Evolutionary conservation across 2,329 filamentous ascomycete species (phyloP).

Genomic region (Sporothrix humicola): DNA sequence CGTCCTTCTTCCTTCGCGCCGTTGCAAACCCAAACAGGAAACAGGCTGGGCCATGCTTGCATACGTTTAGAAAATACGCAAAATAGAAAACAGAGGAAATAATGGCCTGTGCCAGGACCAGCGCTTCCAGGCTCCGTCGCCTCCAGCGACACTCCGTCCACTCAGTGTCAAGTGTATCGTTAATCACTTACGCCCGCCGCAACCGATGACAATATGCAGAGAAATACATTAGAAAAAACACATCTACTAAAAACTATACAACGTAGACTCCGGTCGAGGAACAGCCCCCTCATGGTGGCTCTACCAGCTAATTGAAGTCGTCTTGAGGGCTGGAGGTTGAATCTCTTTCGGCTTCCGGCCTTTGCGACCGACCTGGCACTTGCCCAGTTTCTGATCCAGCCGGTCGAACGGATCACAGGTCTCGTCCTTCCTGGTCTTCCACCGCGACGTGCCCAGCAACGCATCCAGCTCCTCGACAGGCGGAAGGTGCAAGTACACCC

Average conservation of each 20-base stretch:
- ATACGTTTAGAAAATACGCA: too few relatives aligned
- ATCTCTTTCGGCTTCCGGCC: slow-evolving; percentile 24
- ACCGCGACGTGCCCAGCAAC: slow-evolving; percentile 77
- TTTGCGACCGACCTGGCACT: slow-evolving; percentile 27
- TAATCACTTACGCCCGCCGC: too few relatives aligned
- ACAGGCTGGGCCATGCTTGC: neutral
- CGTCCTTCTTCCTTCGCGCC: neutral
- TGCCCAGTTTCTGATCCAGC: slow-evolving; percentile 26
- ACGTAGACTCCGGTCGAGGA: too few relatives aligned
- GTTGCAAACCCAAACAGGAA: neutral
- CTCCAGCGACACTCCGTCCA: neutral
- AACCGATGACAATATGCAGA: too few relatives aligned
- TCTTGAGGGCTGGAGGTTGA: slow-evolving; percentile 15
- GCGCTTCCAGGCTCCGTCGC: neutral
- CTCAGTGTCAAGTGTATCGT: too few relatives aligned
- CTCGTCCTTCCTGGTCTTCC: slow-evolving; percentile 78
- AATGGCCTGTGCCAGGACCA: neutral
- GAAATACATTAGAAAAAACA: too few relatives aligned
- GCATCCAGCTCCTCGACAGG: slow-evolving; percentile 80
- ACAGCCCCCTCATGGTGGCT: neutral
- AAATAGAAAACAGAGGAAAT: neutral
- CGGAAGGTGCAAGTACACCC: slow-evolving; percentile 80
- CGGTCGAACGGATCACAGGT: slow-evolving; percentile 36
- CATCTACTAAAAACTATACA: too few relatives aligned
- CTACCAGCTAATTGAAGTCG: slow-evolving; percentile 23